Base-by-base conservation (phyloP, 1,284 basidiomycete species). In the Ceraceosorus guamensis region DNA sequence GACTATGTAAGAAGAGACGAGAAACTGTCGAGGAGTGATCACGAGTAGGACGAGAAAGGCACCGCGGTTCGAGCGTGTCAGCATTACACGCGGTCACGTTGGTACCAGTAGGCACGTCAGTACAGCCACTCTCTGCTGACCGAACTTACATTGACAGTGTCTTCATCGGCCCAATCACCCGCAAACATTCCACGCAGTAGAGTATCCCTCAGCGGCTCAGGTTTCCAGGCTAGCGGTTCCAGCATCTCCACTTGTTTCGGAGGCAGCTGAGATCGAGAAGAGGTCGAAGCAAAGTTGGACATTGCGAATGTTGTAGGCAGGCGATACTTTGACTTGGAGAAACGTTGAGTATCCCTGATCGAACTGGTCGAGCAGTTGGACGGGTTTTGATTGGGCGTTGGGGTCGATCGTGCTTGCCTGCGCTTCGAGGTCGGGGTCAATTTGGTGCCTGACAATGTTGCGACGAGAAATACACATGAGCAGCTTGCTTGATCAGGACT, bases 1-100 rank as follows among this genome's bases (percentile, higher is more conserved):
- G 53, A 72, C 63, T 53, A 67, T 72, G 50, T 62, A 72, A 5
- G 66, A 61, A 35, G 72, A 64, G 35, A 64, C 46, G 14, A 57
- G 33, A 24, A 57, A 37, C 51, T 53, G 35, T 5, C 24, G 18
- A 14, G 16, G 24, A 5, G 24, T 7, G 8, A 31, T 13, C 34
- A 50, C 13, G 39, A 51, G n/a, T 16, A 41, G 34, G 39, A 44
- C 14, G 50, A 31, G 7, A 10, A 14, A 24, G 44, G n/a, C 6
- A 5, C n/a, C 44, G 18, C 18, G n/a, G 44, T 46, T 7, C n/a
- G 39, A 24, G 35, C 18, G 35, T n/a, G n/a, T n/a, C n/a, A n/a
- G n/a, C n/a, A n/a, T n/a, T n/a, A n/a, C n/a, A n/a, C n/a, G n/a
- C n/a, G n/a, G n/a, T n/a, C n/a, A n/a, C n/a, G n/a, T n/a, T n/a